Evolutionary conservation across 2,329 filamentous ascomycete genomes (phyloP), one percentile per base, ranked within the genome.

Genomic region (Talaromyces sp.): DNA sequence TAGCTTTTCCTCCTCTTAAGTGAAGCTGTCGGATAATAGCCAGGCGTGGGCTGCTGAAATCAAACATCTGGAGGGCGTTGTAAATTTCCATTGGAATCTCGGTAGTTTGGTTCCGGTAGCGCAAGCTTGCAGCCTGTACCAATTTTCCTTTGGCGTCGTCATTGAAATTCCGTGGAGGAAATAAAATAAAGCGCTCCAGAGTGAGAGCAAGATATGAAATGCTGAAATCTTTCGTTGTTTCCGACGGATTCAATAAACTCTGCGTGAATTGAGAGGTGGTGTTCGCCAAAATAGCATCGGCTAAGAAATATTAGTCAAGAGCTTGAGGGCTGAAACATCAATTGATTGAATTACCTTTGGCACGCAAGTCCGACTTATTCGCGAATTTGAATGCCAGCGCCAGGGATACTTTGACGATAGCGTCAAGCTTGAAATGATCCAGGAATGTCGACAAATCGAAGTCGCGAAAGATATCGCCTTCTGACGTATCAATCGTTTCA

Each of bases 371-470:
- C 61, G 86, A 78, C 68, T 90, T 91, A 46, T 85, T 85, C n/a
- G 88, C 87, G 63, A 87, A 84, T 75, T 93, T 95, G 75, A 96
- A 96, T 4, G 93, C 91, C 60, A 97, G 81, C 55, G 91, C 91
- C 64, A 99, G 82, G 63, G 95, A 85, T 46, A 91, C 90, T 80
- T 96, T 96, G 69, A 92, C 87, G 53, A 97, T 76, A 10, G 91
- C 87, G 77, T 97, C 92, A 58, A 97, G 83, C 72, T 92, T 92
- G 80, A 99, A 99, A 74, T 97, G 92, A 65, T 96, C 90, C 82
- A 97, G 88, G 72, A 99, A 97, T 1, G 89, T 90, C 2, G 90
- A 89, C n/a, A 99, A 83, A 72, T 99, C 93, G 69, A 99, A 97
- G 72, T 97, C 93, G 61, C 92, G 89, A 74, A 96, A 97, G 62